Conservation (phyloP, 495 filamentous ascomycete species). For the Neurospora sp. region DNA sequence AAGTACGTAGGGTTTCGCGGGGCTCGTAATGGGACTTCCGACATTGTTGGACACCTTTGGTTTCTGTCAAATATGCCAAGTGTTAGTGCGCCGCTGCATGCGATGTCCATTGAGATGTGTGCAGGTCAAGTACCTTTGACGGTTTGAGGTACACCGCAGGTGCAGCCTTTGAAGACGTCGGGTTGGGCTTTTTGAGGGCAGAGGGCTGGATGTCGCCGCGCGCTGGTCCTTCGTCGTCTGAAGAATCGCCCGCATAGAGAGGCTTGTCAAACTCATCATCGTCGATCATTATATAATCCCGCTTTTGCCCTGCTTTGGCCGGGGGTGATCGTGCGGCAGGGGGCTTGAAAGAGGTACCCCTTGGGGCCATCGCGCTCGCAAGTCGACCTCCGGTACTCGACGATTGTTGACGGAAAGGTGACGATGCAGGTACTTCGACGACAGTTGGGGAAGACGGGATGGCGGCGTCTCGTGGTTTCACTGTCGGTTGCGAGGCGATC, state of each 20-base stretch:
- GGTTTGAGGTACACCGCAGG: background rate
- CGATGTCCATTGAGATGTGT: background rate
- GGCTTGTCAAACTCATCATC: conserved; percentile 33
- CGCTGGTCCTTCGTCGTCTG: conserved; percentile 32
- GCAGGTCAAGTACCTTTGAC: background rate
- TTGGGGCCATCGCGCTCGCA: background rate
- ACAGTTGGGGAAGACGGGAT: conserved; percentile 29
- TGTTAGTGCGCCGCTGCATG: background rate
- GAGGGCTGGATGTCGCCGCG: conserved; percentile 63
- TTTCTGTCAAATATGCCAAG: background rate
- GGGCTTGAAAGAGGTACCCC: conserved; percentile 42
- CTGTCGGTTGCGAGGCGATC: conserved; percentile 30
- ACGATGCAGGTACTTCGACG: conserved; percentile 73
- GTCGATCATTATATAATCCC: conserved; percentile 30
- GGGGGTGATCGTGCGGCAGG: conserved; percentile 9
- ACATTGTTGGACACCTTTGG: background rate
- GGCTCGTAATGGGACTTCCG: conserved; percentile 15
- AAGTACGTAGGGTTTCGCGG: conserved; percentile 6
- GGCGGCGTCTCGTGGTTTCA: conserved; percentile 8
- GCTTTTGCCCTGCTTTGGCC: conserved; percentile 8
- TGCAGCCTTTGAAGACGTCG: background rate
- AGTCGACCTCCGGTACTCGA: conserved; percentile 78
- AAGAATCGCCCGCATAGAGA: conserved; percentile 30
- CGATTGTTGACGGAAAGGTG: conserved; percentile 47
- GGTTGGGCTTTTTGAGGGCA: conserved; percentile 37